These are phyloP conservation scores for Trypanosoma theileri DNA, from an alignment of 208 protist genomes.

Conservation along the genomic window DNA sequence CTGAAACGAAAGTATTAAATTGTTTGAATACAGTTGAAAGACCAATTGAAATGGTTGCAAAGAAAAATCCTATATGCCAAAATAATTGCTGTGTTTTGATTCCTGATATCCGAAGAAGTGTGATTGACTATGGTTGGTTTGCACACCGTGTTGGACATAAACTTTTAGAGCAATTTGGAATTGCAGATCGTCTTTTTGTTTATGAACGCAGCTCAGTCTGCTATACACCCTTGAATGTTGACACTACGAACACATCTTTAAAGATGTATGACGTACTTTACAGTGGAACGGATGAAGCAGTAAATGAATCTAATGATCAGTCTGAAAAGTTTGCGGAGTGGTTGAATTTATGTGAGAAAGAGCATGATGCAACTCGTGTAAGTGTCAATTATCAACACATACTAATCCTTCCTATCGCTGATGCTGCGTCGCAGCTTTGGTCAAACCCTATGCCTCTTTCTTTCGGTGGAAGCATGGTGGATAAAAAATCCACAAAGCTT, in stretches of 20 bases:
- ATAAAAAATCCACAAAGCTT: conserved; percentile 30
- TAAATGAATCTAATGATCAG: conserved; percentile 5
- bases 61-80: conserved; percentile 30
- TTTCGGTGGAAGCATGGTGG: conserved; percentile 45
- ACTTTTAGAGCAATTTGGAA: conserved; percentile 41
- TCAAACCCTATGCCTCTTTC: conserved; percentile 15
- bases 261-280: conserved; percentile 60
- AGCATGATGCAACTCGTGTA: conserved; percentile 30
- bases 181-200: conserved; percentile 53
- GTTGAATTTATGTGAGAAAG: conserved; percentile 16
- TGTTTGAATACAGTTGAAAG: conserved; percentile 19
- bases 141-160: conserved; percentile 47
- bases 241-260: background rate
- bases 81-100: conserved; percentile 36
- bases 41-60: conserved; percentile 32
- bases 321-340: conserved; percentile 19
- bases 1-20: background rate
- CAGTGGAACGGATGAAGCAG: conserved; percentile 31
- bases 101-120: conserved; percentile 32
- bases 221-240: conserved; percentile 17
- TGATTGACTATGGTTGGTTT: conserved; percentile 49
- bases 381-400: conserved; percentile 70
- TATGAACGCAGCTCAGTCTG: conserved; percentile 47
- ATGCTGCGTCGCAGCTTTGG: conserved; percentile 39
- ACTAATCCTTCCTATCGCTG: conserved; percentile 53